Conservation (phyloP, 1,139 yeast genomes). For the Hemisphaericaspora lyxosophila region DNA sequence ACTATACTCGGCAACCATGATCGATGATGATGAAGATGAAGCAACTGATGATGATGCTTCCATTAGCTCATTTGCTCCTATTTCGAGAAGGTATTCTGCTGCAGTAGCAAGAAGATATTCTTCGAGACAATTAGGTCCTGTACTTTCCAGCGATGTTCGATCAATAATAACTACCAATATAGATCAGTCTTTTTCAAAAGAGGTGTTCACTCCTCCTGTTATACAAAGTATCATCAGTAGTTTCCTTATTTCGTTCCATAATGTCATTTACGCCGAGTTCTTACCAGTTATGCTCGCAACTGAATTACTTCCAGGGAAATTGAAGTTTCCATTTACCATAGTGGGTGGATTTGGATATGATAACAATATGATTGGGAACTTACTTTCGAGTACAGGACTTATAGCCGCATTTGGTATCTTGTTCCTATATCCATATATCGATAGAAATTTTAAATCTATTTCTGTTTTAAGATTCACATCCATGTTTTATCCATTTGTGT, state of each 20-base stretch:
- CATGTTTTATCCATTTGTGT: conserved; percentile 46
- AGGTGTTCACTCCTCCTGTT: conserved; percentile 28
- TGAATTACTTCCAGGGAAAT: conserved; percentile 29
- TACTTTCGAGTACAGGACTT: conserved; percentile 57
- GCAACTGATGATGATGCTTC: conserved; percentile 14
- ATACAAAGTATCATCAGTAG: conserved; percentile 16
- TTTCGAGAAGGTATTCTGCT: conserved; percentile 38
- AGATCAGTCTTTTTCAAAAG: conserved; percentile 13
- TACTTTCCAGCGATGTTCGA: conserved; percentile 11
- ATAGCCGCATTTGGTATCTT: conserved; percentile 50
- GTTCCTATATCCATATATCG: conserved; percentile 50
- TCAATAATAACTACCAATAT: conserved; percentile 13
- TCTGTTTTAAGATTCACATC: conserved; percentile 44
- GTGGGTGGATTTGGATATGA: conserved; percentile 34
- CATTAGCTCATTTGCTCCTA: conserved; percentile 23
- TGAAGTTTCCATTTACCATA: conserved; percentile 37
- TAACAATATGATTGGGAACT: conserved; percentile 51
- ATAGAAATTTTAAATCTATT: conserved; percentile 50
- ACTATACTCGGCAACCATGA: neutral
- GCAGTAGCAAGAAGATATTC: conserved; percentile 47
- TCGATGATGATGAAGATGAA: conserved; percentile 4
- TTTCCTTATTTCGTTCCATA: conserved; percentile 31
- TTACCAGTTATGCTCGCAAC: conserved; percentile 60
- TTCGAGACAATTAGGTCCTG: conserved; percentile 19
- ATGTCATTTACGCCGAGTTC: conserved; percentile 54